A percentile compares a stretch with the other conserved stretches of the same genome.
These are phyloP conservation scores for Trichoderma virens DNA, from an alignment of 495 filamentous ascomycete species.

Conservation along the genomic window DNA sequence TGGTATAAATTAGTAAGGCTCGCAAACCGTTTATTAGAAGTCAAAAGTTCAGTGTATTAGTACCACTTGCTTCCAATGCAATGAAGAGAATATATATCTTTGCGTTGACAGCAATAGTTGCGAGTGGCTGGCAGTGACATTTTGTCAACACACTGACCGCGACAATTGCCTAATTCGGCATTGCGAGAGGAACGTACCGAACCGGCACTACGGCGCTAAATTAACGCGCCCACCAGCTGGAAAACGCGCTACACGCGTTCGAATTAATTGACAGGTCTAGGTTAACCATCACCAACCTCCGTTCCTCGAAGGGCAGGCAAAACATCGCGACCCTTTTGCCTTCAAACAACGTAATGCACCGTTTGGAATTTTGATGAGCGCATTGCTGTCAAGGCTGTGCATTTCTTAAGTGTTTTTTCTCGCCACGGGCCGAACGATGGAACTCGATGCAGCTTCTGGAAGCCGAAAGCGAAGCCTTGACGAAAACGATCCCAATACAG, in stretches of 20 bases:
- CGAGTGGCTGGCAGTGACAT: no score
- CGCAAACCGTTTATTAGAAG: no score
- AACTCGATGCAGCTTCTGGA: background rate
- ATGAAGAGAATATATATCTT: no score
- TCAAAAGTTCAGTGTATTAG: no score
- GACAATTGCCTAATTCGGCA: background rate
- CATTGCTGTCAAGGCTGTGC: background rate
- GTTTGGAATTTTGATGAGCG: background rate
- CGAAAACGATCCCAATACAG: background rate
- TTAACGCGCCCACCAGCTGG: background rate
- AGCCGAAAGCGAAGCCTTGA: constrained; percentile 2
- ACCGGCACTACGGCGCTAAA: background rate
- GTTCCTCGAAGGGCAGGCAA: background rate
- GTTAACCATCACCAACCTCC: constrained; percentile 1
- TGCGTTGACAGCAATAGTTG: no score
- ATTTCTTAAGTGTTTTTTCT: background rate
- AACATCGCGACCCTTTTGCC: background rate
- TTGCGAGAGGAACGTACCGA: background rate
- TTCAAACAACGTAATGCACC: background rate
- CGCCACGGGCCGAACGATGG: background rate
- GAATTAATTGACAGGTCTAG: background rate
- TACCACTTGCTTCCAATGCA: no score
- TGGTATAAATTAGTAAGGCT: no score
- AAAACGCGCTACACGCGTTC: constrained; percentile 5
- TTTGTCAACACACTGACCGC: no score